Evolutionary conservation across 148 eudicot genomes (phyloP), one percentile per base, ranked within the genome.

Genomic region (Rhododendron simsii): DNA sequence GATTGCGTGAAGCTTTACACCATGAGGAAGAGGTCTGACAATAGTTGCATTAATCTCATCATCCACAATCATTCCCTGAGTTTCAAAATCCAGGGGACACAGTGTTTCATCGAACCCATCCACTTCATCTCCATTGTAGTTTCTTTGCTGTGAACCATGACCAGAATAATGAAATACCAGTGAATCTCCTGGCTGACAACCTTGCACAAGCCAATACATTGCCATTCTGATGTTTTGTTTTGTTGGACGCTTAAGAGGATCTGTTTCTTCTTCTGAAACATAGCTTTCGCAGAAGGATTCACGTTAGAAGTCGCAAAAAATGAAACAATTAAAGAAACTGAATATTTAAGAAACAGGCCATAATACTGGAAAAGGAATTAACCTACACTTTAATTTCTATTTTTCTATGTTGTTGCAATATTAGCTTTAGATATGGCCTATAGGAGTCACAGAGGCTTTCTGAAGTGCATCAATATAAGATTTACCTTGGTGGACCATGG

Each of bases 101-200:
- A 92, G 73, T 35, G 94, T 90, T 85, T 92, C 94, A 84, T 92
- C 94, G 44, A 41, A 92, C 84, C 94, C 94, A 85, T 92, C 94
- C 55, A 91, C 21, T 85, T 92, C 94, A 82, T 92, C 94, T 14
- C 94, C 93, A 8, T 74, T 92, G 88, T 89, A 91, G 89, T 92
- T 90, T n/a, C 91, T 89, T 55, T 92, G 93, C 73, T 89, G 90
- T 57, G 91, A 88, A 84, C 94, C 94, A 85, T 92, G 94, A n/a
- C 94, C 94, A 33, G 94, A 92, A 85, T 63, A 92, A 85, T 91
- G 92, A 41, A 92, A 91, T 39, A 92, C 87, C 50, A 92, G 86
- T 3, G 94, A 92, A 81, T 92, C 94, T 63, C 94, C 94, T 23
- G 90, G 53, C 88, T 90, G 90, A 81, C 94, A 92, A 76, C 91